Conservation (phyloP, 768 basidiomycete species). For the Strobilomyces confusus region DNA sequence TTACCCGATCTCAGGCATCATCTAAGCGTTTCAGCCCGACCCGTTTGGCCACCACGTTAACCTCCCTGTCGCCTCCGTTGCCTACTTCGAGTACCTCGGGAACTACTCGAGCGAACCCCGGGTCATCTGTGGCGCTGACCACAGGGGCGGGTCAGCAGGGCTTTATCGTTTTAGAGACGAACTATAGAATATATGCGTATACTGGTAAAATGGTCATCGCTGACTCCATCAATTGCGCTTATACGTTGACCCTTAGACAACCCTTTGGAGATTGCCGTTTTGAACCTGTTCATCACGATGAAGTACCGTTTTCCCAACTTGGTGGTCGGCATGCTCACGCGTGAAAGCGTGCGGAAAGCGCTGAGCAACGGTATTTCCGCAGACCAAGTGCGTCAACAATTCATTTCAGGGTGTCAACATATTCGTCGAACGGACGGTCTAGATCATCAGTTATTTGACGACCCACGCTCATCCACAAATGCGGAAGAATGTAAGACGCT, state of each 20-base stretch:
- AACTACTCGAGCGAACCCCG: constrained; percentile 12
- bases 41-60: constrained; percentile 89
- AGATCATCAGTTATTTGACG: constrained; percentile 95
- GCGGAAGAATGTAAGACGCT: constrained; percentile 74
- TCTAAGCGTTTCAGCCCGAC: constrained; percentile 90
- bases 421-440: constrained; percentile 14
- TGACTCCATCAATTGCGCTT: constrained; percentile 4
- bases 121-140: constrained; percentile 32
- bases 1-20: constrained; percentile 44
- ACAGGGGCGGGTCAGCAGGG: constrained; percentile 68
- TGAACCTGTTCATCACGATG: constrained; percentile 89
- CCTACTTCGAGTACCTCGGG: constrained; percentile 46
- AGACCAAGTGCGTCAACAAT: constrained; percentile 65
- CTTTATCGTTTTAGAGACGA: constrained; percentile 96
- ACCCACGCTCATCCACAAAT: constrained; percentile 98
- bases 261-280: constrained; percentile 90
- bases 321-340: constrained; percentile 92
- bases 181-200: constrained; percentile 97
- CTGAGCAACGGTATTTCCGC: constrained; percentile 94
- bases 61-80: constrained; percentile 82
- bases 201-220: constrained; percentile 56
- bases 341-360: constrained; percentile 93
- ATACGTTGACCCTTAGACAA: constrained; percentile 58
- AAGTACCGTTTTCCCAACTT: constrained; percentile 96
- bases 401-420: constrained; percentile 10